Evolutionary conservation across 225 moss, liverwort and hornwort species (phyloP), one percentile per base, ranked within the genome.

Genomic region (Antitrichia curtipendula): DNA sequence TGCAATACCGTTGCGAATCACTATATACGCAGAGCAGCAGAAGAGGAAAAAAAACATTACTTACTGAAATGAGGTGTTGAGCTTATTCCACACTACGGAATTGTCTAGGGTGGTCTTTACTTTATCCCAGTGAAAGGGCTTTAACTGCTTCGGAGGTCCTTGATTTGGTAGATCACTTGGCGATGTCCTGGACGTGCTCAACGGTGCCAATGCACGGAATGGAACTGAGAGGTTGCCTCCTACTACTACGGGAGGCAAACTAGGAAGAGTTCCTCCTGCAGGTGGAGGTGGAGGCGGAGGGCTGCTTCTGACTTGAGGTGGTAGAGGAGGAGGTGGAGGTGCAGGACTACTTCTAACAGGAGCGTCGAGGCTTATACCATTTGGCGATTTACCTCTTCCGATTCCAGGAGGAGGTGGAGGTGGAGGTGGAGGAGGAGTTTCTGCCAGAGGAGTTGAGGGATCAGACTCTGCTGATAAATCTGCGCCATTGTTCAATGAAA

Each of bases 91-190:
- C 66, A 96, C 95, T 87, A 92, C 91, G 53, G 90, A 88, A 45
- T 94, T 93, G 74, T 91, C 90, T 7, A 81, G 82, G 36, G 89
- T 85, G 38, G 95, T 91, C 91, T 92, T 96, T 65, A 96, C 93
- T 85, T 94, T 95, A 61, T 96, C 96, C 96, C 95, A 96, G 78
- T 95, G 96, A 64, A 95, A 87, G 24, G 93, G 96, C 88, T 94
- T 96, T 69, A 95, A 79, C 86, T 70, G 89, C 75, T 86, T 91
- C 34, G 79, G 88, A 28, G 89, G 78, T 50, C 81, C 88, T 82
- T 58, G 83, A 86, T 40, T 85, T 78, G 79, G 59, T 69, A 65
- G 66, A 88, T 86, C 71, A 87, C 47, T 69, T 90, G 88, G 74
- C 86, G 92, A 57, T 73, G 91, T 70, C 79, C 80, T 82, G 82